Base-by-base conservation (phyloP, 202 grass and related monocot genomes). In the Sporobolus alterniflorus region DNA sequence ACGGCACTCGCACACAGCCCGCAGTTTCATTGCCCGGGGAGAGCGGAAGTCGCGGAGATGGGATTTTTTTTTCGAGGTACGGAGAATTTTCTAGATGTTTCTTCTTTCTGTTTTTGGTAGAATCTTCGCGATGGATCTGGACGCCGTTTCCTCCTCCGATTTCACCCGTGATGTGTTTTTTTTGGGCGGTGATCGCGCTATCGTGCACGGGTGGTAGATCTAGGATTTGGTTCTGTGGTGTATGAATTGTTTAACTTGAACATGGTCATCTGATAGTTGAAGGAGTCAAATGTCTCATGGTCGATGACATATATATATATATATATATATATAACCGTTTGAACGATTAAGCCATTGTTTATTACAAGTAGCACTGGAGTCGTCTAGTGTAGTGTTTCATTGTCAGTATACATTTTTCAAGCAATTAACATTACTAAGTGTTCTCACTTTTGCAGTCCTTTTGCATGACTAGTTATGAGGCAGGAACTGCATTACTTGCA, bases 401-500 rank as follows among this genome's bases (percentile, higher is more conserved):
- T 69, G 6, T 33, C 11, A 50, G 10, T 12, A 24, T 30, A 21
- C 54, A 41, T 49, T 64, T 85, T 25, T 44, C 67, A 72, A 78
- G 17, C 15, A 56, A 4, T 34, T 52, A 31, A 46, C 2, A 56
- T 13, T 49, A n/a, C 46, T 24, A 36, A 72, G 14, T 73, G 17
- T 46, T 77, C 76, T 89, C 26, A 81, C 11, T 25, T 78, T 71
- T 43, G 6, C 79, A 36, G 47, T 67, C 24, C 15, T 78, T 85
- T 80, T 82, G 6, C 60, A 85, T 55, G 62, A 16, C 36, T 60
- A 88, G 85, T 28, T 30, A 55, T 69, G 86, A 91, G 86, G 85
- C 50, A 76, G 57, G 83, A 91, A 96, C 88, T 69, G 88, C 90
- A 96, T 82, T 89, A 86, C 88, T 93, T 91, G 85, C 73, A 29